Base-by-base conservation (phyloP, 345 rosid species). In the Linum usitatissimum region DNA sequence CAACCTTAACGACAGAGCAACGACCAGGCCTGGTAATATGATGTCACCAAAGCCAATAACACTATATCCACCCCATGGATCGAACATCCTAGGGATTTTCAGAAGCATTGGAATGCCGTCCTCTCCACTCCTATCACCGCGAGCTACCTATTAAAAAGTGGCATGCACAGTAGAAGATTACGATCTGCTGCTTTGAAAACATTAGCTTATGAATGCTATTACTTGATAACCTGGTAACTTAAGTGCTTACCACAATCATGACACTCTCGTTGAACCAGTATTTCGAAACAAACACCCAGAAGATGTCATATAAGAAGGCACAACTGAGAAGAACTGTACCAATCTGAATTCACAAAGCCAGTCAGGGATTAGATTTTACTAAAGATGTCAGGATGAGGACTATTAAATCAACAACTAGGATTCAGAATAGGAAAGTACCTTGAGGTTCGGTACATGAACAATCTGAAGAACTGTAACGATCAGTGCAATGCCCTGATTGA, bases 11-110 rank as follows among this genome's bases (percentile, higher is more conserved):
- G 97, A 83, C 78, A 93, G 87, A 60, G 92, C 87, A 17, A 90
- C 96, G 55, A 93, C 73, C 59, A 93, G 71, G 63, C 99, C 99
- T 0, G 97, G 97, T 71, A 93, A 77, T 73, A 93, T 90, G 66
- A 93, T 93, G 70, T 93, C 99, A 51, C 99, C 99, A 75, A 93
- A 93, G 30, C 99, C 97, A 64, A 93, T 93, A 68, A 93, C 81
- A 65, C 99, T 90, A 73, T 87, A 90, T 65, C 99, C 99, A 68
- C 99, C 97, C 99, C 99, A 93, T 62, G 99, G 97, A 77, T 93
- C 99, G 82, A 87, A 90, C 89, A 93, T 82, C 53, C 96, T 83
- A 18, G 99, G 99, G 58, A 93, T 87, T 80, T 93, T 93, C 71
- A 93, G 64, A 64, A 93, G 84, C 99, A 93, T 84, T 0, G 97